Base-by-base conservation (phyloP, 1,284 basidiomycete genomes). In the Somion occarium region DNA sequence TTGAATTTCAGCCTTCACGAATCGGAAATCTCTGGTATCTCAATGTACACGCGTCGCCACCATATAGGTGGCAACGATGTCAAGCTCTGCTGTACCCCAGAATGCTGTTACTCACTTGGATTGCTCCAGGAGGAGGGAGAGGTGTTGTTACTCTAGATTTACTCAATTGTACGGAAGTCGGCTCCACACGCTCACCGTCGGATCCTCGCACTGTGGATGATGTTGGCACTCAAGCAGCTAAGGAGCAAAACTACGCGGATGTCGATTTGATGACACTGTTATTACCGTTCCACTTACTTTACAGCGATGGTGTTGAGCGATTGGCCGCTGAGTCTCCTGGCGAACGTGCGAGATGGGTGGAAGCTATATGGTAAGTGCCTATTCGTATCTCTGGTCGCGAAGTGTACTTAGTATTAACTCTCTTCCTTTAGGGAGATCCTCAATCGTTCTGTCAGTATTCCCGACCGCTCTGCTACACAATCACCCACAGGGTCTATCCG, bases 11-110 rank as follows among this genome's bases (percentile, higher is more conserved):
- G 93, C 89, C 91, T 1, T 70, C 91, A 7, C 83, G 88, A 51
- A 85, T 91, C 38, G 92, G 93, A 12, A 73, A 83, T 13, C 70
- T 95, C 0, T 95, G 89, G 85, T 95, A 93, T 63, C 79, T 95
- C 48, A 93, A 95, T 54, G 92, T 94, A 0, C 91, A 95, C 64
- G 83, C 81, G 0, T 68, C 77, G 2, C 83, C 85, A 11, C 85
- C 89, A 0, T 94, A 84, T 66, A 70, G 78, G 38, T 95, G 93
- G 93, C 82, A 92, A 59, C 76, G 85, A 55, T 90, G 89, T 54
- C 88, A 92, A 62, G 92, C 90, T 0, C 71, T 93, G 11, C 72
- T 95, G 0, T 93, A 90, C 62, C 82, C 82, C 0, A 82, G 89
- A 56, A 84, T 89, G 67, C 74, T 94, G 1, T 70, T 92, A 1